Evolutionary conservation across 257 asterid genomes (phyloP), one percentile per base, ranked within the genome.

Genomic region (Salvia miltiorrhiza): DNA sequence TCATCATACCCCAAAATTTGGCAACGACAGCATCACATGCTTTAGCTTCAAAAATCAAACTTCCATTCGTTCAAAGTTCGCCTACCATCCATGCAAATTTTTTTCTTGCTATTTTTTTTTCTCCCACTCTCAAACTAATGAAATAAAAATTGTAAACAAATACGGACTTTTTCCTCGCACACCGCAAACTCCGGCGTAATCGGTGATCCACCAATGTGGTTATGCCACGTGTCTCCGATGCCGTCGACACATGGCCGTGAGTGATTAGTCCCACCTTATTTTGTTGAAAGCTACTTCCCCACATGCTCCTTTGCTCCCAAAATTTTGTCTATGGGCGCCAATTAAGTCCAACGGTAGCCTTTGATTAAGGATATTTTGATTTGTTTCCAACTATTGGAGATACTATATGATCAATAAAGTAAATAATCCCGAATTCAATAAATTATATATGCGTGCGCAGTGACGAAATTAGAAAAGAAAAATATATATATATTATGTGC

Each of bases 1-100:
- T 70, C 74, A n/a, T 62, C 41, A 63, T 10, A 44, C 63, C 53
- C 47, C 41, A 62, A 50, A 65, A 16, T 12, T 8, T 66, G 60
- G 65, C 56, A 45, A 73, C 63, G 70, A 72, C 83, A 72, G 19
- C 50, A 49, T 79, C 93, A 87, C 86, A 80, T 87, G 93, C 73
- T 56, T 76, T 84, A 67, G 84, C 77, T 65, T 65, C 76, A 79
- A 73, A 73, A 83, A 63, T 83, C 88, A 81, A 79, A 79, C 77
- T 62, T 32, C 54, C 21, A 30, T 61, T 19, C 73, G 48, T 67
- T 79, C 74, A 66, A 57, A 78, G 43, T 58, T 32, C 68, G 71
- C 61, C 76, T 49, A 73, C 76, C 35, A 64, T 58, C 55, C 61
- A 33, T 73, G 44, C 78, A 55, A 26, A 24, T 16, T 14, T 50